Evolutionary conservation across 305 asterid genomes (phyloP).

Genomic region (Solanum hybrid): DNA sequence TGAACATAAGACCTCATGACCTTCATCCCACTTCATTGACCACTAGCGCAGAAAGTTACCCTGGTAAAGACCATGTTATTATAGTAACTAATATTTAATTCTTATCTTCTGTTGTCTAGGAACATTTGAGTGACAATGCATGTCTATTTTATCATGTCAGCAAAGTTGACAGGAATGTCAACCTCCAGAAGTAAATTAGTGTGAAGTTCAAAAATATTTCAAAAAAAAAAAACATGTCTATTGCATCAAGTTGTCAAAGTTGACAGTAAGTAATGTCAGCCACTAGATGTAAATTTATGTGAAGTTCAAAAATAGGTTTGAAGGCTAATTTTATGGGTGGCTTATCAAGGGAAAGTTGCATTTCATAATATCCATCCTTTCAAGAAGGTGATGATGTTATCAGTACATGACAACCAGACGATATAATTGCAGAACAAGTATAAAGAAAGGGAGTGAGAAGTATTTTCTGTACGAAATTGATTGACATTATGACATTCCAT

Average conservation of each 20-base stretch:
- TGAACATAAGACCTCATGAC: not conserved
- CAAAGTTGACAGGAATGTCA: not conserved
- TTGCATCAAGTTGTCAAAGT: not conserved
- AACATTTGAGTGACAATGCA: not conserved
- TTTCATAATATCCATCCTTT: not conserved
- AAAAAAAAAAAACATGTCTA: not conserved
- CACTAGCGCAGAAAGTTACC: not conserved
- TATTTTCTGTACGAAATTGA: not conserved
- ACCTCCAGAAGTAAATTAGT: not conserved
- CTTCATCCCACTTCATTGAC: not conserved
- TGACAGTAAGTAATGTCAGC: not conserved
- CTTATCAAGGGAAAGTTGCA: not conserved
- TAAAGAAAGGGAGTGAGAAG: not conserved
- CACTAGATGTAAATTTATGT: not conserved
- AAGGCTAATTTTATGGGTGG: not conserved
- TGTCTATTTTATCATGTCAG: not conserved
- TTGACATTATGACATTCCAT: not conserved
- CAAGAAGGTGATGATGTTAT: not conserved
- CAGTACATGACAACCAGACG: not conserved
- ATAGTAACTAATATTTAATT: not conserved
- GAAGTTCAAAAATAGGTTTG: not conserved
- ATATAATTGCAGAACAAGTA: not conserved
- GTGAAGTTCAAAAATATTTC: not conserved
- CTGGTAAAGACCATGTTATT: not conserved
- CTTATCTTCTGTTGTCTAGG: not conserved